Base-by-base conservation (phyloP, 345 rosid genomes). In the Durio zibethinus region DNA sequence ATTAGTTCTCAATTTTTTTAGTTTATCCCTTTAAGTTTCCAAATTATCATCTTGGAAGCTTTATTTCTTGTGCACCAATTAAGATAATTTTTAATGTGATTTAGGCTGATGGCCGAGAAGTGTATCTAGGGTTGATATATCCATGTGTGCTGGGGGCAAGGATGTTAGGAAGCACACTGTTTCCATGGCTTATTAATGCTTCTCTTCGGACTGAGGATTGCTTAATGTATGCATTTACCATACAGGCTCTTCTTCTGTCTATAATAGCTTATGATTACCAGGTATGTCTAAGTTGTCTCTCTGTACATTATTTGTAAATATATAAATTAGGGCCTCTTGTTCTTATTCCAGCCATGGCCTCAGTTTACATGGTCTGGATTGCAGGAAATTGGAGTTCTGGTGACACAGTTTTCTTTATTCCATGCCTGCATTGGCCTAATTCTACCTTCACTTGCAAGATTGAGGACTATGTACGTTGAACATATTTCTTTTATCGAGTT, bases 21-120 rank as follows among this genome's bases (percentile, higher is more conserved):
- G 27, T 67, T 63, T 50, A 78, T 67, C 16, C 48, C 48, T 69
- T 73, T 36, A 62, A 47, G 53, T 63, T 64, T 69, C 52, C 29
- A 53, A 53, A 20, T 35, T 71, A 5, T 50, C 21, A 31, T 76
- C 33, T 52, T 40, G 42, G 31, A 47, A 47, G 77, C 54, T 75
- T 29, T 29, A 74, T 25, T 54, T 14, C 5, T 15, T 75, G 54
- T 42, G 42, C 45, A 56, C 31, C 53, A 47, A 9, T 77, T 56
- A 40, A 63, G 20, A 42, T 77, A 27, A 23, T 76, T 69, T 77
- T 61, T 27, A 54, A 35, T 78, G 56, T 57, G 38, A 61, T 25
- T 74, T 76, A 96, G 99, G 98, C 99, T 86, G 99, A 96, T 84
- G 99, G 98, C 52, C 82, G 97, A 79, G 97, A 88, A 87, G 93